A percentile compares a stretch with the other conserved stretches of the same genome.
Conservation (phyloP, 805 yeast genomes). For the Kodamaea jinghongensis region DNA sequence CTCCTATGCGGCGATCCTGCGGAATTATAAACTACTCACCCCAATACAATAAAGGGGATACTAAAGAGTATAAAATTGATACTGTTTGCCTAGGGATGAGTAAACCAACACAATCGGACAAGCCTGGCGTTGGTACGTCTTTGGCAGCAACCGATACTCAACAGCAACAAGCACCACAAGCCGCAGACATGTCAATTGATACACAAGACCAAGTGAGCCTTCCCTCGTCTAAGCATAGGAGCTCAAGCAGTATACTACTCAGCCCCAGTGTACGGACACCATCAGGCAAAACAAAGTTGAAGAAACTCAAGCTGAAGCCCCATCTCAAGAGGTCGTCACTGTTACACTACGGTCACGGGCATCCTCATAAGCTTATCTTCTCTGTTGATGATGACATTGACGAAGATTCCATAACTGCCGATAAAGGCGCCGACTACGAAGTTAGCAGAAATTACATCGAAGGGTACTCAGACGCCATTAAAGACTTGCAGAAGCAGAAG, state of each 20-base stretch:
- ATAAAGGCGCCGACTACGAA: slow-evolving; percentile 47
- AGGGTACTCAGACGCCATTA: slow-evolving; percentile 70
- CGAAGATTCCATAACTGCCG: slow-evolving; percentile 51
- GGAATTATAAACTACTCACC: too few species aligned
- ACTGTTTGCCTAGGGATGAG: too few species aligned
- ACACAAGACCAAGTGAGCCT: too few species aligned
- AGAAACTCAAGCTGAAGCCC: slow-evolving; percentile 27
- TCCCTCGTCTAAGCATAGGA: slow-evolving; percentile 5
- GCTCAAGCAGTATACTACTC: slow-evolving; percentile 10
- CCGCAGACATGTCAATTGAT: too few species aligned
- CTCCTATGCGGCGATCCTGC: too few species aligned
- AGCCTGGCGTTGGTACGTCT: too few species aligned
- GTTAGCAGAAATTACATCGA: slow-evolving; percentile 49
- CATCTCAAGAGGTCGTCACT: slow-evolving; percentile 28
- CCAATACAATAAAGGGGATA: too few species aligned
- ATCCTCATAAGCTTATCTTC: slow-evolving; percentile 43
- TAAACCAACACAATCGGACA: too few species aligned
- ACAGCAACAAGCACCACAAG: too few species aligned
- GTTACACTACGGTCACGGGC: slow-evolving; percentile 10
- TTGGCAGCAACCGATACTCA: too few species aligned
- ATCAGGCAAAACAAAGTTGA: slow-evolving; percentile 11
- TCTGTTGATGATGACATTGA: slow-evolving; percentile 82
- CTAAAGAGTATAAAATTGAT: too few species aligned
- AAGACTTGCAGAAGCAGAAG: slow-evolving; percentile 29
- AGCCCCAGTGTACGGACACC: slow-evolving; percentile 15